Evolutionary conservation across 148 eudicot genomes (phyloP).

Genomic region (Vaccinium macrocarpon): DNA sequence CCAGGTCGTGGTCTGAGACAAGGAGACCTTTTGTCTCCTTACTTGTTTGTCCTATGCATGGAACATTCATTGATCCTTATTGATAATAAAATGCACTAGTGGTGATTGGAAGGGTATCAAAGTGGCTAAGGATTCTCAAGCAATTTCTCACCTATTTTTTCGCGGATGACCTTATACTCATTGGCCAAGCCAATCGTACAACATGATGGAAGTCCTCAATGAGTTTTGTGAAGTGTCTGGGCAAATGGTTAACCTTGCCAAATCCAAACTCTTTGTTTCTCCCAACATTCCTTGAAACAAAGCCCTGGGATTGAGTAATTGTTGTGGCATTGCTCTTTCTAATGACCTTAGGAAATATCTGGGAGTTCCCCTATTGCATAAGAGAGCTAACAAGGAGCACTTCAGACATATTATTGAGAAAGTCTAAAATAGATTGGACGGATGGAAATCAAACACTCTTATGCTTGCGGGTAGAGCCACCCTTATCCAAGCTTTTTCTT

Average conservation of each 20-base stretch:
- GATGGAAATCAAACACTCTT: background rate
- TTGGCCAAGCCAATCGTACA: background rate
- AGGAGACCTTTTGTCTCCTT: background rate
- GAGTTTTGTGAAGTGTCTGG: background rate
- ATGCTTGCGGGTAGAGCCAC: background rate
- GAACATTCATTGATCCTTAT: background rate
- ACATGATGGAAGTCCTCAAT: background rate
- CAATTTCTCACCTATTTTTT: background rate
- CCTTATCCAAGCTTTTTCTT: background rate
- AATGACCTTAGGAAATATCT: background rate
- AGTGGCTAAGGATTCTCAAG: accelerated
- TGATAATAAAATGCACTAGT: background rate
- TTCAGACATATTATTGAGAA: no score
- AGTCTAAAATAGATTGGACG: background rate
- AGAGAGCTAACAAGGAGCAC: background rate
- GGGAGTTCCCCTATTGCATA: background rate
- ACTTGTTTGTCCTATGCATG: background rate
- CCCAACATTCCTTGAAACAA: accelerated
- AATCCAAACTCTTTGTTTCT: background rate
- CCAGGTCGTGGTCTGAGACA: background rate
- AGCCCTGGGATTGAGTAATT: background rate
- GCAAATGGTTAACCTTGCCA: background rate
- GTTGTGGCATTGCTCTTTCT: background rate
- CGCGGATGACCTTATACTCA: background rate
- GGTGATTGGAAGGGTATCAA: background rate